These are phyloP conservation scores for Boletus subcaerulescens DNA, from an alignment of 768 basidiomycete genomes.

Conservation along the genomic window DNA sequence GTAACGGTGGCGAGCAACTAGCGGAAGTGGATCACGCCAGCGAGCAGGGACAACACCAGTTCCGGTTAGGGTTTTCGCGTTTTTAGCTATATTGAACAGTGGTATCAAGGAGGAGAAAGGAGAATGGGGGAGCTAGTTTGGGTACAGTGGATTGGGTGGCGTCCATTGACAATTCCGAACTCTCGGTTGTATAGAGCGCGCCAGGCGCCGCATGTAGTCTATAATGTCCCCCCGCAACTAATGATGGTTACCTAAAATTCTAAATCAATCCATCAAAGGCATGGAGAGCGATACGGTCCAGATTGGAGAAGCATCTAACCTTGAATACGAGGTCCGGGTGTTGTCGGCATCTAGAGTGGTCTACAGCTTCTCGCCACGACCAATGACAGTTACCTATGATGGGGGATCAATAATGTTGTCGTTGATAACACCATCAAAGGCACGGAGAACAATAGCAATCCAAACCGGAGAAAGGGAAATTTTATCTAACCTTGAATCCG, in stretches of 20 bases:
- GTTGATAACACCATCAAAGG: constrained; percentile 9
- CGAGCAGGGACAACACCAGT: background rate
- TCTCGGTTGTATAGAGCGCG: background rate
- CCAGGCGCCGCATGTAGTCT: constrained; percentile 3
- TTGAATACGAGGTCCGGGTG: constrained; percentile 89
- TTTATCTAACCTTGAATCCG: constrained; percentile 72
- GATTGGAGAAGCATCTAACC: constrained; percentile 34
- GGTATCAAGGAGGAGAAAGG: background rate
- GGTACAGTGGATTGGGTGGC: constrained; percentile 12
- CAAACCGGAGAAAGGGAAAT: background rate
- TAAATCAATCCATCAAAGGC: constrained; percentile 5
- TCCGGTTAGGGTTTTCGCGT: background rate
- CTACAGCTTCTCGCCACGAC: constrained; percentile 47
- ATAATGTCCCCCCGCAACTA: constrained; percentile 49
- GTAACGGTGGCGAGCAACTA: too few relatives aligned
- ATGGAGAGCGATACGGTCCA: background rate
- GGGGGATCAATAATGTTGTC: constrained; percentile 1
- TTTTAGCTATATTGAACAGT: constrained; percentile 15
- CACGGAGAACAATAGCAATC: background rate
- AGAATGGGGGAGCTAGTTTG: background rate
- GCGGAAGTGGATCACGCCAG: background rate
- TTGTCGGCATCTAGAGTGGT: constrained; percentile 42
- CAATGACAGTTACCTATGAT: constrained; percentile 55
- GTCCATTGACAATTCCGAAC: background rate
- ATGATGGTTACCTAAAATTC: constrained; percentile 51